A percentile compares a stretch with the other conserved stretches of the same genome.
Evolutionary conservation across 176 grass and related monocot genomes (phyloP).

Genomic region (Avena insularis): DNA sequence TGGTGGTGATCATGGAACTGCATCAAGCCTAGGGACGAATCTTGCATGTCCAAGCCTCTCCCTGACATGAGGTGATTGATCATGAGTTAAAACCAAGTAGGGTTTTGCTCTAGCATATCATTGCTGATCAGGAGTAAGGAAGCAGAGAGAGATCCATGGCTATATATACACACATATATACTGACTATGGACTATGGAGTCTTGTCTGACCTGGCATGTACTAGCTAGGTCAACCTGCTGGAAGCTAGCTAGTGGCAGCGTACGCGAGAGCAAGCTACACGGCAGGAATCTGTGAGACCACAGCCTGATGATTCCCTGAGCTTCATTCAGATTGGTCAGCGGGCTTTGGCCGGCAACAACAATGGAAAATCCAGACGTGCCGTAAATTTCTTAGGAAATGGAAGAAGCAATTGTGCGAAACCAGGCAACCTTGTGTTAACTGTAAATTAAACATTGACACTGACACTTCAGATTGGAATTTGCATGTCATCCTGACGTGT

Average conservation of each 20-base stretch:
- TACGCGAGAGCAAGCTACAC: slow-evolving; percentile 22
- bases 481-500: slow-evolving; percentile 1
- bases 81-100: neutral
- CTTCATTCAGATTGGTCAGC: slow-evolving; percentile 34
- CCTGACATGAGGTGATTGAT: slow-evolving; percentile 42
- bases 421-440: neutral
- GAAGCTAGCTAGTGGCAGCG: slow-evolving; percentile 20
- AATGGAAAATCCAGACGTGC: slow-evolving; percentile 23
- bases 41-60: slow-evolving; percentile 49
- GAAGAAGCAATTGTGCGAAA: neutral
- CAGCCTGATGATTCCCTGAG: slow-evolving; percentile 6
- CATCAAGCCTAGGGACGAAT: slow-evolving; percentile 53
- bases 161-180: neutral
- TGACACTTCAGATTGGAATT: slow-evolving; percentile 1
- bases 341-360: slow-evolving; percentile 36
- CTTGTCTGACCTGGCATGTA: neutral
- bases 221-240: slow-evolving; percentile 48
- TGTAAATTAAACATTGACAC: neutral
- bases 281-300: slow-evolving; percentile 47
- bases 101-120: slow-evolving; percentile 36
- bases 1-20: slow-evolving; percentile 53
- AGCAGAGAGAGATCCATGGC: neutral
- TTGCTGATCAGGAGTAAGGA: neutral
- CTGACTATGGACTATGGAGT: neutral
- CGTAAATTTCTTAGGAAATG: neutral